Percentiles rank a stretch among this genome's conserved stretches.
phyloP scores from a whole-genome alignment of 257 asterid genomes.

The Gardenia jasminoides region DNA sequence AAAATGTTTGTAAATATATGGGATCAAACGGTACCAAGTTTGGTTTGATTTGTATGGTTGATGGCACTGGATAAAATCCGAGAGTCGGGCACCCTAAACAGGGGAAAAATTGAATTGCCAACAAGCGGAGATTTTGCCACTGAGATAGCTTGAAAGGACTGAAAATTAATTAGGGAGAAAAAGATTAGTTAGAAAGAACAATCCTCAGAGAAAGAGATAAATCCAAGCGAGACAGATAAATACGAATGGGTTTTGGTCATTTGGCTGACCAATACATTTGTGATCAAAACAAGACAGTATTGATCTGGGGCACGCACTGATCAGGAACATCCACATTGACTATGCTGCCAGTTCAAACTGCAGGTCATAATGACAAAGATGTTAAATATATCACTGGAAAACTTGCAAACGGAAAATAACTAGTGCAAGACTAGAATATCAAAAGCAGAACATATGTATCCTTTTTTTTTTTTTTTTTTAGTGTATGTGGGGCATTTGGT shows the following conservation, averaged over 20 bases:
- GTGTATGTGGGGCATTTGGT: too few relatives aligned
- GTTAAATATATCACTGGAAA: background rate
- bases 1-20: background rate
- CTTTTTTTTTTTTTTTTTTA: too few relatives aligned
- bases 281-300: conserved; percentile 67
- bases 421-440: too few relatives aligned
- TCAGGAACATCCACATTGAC: conserved; percentile 55
- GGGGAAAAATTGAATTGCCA: conserved; percentile 15
- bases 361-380: conserved; percentile 9
- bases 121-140: conserved; percentile 14
- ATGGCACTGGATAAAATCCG: background rate
- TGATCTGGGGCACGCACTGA: conserved; percentile 52
- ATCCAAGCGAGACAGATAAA: background rate
- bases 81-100: conserved; percentile 14
- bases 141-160: conserved; percentile 27
- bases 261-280: conserved; percentile 42
- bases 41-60: conserved; percentile 2
- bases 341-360: conserved; percentile 91
- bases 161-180: conserved; percentile 20
- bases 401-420: background rate
- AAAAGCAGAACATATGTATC: too few relatives aligned
- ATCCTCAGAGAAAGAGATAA: conserved; percentile 20
- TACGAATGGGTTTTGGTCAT: conserved; percentile 35
- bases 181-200: background rate
- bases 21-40: conserved; percentile 25